These are phyloP conservation scores for Sugiyamaella neomexicana DNA, from an alignment of 1,139 yeast species.

Conservation along the genomic window DNA sequence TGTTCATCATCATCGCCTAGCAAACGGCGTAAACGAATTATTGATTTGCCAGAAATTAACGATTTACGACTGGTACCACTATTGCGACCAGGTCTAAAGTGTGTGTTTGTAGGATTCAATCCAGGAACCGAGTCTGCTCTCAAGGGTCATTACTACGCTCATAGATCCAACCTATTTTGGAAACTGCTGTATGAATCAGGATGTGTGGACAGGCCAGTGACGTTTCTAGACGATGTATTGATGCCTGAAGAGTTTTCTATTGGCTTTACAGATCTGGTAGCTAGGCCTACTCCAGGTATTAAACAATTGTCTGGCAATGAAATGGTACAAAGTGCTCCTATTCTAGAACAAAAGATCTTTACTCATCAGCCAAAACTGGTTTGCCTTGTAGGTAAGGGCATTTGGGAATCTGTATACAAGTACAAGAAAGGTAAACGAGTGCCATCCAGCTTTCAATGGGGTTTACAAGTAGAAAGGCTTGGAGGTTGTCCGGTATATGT, in stretches of 20 bases:
- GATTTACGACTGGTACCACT: conserved; percentile 42
- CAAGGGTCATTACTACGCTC: conserved; percentile 74
- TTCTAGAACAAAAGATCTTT: conserved; percentile 51
- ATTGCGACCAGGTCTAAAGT: conserved; percentile 37
- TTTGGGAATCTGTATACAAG: conserved; percentile 64
- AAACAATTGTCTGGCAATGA: conserved; percentile 55
- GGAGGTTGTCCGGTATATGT: conserved; percentile 48
- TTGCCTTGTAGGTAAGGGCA: conserved; percentile 72
- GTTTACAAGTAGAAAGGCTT: conserved; percentile 44
- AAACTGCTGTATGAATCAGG: conserved; percentile 57
- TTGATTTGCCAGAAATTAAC: conserved; percentile 11
- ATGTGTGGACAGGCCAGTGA: conserved; percentile 42
- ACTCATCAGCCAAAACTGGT: conserved; percentile 46
- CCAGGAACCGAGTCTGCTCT: conserved; percentile 69
- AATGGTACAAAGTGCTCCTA: conserved; percentile 56
- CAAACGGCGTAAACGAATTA: conserved; percentile 7
- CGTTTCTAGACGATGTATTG: conserved; percentile 46
- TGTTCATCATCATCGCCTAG: not conserved
- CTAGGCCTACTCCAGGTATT: conserved; percentile 63
- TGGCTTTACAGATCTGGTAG: conserved; percentile 73
- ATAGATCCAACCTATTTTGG: conserved; percentile 70
- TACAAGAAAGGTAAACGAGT: conserved; percentile 36
- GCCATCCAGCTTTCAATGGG: conserved; percentile 49
- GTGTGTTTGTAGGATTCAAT: conserved; percentile 70
- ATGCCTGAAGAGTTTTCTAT: conserved; percentile 49